phyloP scores from a whole-genome alignment of 179 eudicot genomes.

The Camellia oleifera region DNA sequence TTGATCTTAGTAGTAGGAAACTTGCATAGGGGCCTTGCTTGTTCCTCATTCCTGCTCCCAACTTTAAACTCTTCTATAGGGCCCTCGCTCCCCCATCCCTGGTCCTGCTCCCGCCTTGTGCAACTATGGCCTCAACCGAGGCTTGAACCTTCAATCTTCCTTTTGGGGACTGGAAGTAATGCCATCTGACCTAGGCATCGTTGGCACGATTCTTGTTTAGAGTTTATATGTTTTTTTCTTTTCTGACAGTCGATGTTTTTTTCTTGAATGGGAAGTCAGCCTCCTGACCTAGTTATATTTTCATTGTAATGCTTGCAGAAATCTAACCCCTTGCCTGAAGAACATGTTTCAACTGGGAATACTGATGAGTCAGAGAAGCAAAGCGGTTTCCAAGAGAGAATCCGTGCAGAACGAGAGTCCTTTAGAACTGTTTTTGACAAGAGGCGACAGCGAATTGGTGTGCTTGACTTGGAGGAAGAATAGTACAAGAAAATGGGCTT shows the following conservation, averaged over 20 bases:
- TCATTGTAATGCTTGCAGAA: conserved; percentile 46
- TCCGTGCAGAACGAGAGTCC: conserved; percentile 83
- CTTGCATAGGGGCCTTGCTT: too few species aligned
- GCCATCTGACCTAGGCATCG: too few species aligned
- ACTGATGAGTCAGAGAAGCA: conserved; percentile 41
- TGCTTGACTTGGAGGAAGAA: conserved; percentile 53
- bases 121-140: too few species aligned
- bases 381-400: conserved; percentile 61
- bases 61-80: too few species aligned
- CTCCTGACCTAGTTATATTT: neutral
- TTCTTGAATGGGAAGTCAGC: neutral
- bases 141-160: too few species aligned
- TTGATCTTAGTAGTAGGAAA: too few species aligned
- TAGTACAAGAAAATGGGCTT: neutral
- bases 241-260: neutral
- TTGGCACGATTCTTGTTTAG: neutral
- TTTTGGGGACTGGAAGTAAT: too few species aligned
- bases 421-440: conserved; percentile 84
- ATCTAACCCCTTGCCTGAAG: conserved; percentile 71
- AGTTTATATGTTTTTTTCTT: neutral
- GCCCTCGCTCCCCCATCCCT: too few species aligned
- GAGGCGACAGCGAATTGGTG: conserved; percentile 70
- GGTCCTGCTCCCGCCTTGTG: too few species aligned
- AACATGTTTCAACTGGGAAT: conserved; percentile 25
- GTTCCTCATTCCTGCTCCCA: too few species aligned